phyloP scores from a whole-genome alignment of 108 stramenopile species.

The Cyclotella baltica region DNA sequence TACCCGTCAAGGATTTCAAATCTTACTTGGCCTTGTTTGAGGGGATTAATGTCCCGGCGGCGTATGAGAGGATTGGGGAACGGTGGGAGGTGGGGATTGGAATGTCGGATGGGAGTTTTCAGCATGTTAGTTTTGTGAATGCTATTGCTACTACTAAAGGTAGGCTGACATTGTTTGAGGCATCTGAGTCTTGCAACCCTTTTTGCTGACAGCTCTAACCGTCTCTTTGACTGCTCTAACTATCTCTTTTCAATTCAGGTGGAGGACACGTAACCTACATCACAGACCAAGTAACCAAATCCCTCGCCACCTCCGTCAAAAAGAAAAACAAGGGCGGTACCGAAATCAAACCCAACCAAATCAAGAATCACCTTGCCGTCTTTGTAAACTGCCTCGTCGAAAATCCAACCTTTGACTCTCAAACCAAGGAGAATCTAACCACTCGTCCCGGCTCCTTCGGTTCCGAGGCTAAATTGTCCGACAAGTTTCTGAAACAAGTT shows the following conservation, averaged over 20 bases:
- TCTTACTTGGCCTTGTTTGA: slow-evolving; percentile 94
- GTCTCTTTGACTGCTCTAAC: too few species aligned
- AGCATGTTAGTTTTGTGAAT: slow-evolving; percentile 98
- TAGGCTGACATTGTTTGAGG: too few species aligned
- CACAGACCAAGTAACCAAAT: slow-evolving; percentile 87
- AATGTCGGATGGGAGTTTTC: slow-evolving; percentile 89
- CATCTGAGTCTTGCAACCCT: too few species aligned
- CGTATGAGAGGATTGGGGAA: slow-evolving; percentile 87
- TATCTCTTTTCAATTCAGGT: too few species aligned
- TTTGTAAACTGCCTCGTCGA: slow-evolving; percentile 97
- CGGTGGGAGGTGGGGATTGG: slow-evolving; percentile 98
- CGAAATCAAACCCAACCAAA: slow-evolving; percentile 88
- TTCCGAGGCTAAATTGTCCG: slow-evolving; percentile 69
- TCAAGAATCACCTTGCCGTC: slow-evolving; percentile 96
- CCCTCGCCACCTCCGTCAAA: slow-evolving; percentile 67
- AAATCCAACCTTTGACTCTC: slow-evolving; percentile 98
- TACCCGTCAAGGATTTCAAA: slow-evolving; percentile 92
- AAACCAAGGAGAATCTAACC: slow-evolving; percentile 98
- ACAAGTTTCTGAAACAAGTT: slow-evolving; percentile 87
- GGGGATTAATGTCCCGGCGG: slow-evolving; percentile 79
- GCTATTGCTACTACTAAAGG: slow-evolving; percentile 95
- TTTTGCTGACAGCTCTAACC: too few species aligned
- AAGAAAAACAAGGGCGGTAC: slow-evolving; percentile 96
- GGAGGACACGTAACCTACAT: slow-evolving; percentile 94
- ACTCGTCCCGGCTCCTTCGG: slow-evolving; percentile 83